Evolutionary conservation across 305 asterid species (phyloP).

Genomic region (Plantago coronopus): DNA sequence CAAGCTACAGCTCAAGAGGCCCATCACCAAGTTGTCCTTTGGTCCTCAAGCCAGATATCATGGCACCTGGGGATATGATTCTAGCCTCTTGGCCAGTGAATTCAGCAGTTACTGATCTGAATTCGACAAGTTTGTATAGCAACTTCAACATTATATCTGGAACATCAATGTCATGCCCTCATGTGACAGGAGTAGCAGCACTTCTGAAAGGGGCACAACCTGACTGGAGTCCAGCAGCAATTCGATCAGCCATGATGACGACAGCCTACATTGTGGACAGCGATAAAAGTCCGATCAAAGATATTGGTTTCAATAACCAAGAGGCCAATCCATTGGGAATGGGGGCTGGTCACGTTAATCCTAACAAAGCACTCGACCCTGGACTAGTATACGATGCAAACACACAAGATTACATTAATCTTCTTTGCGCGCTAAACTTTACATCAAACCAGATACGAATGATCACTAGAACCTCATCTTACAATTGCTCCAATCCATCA

Average conservation of each 20-base stretch:
- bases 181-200: slow-evolving; percentile 72
- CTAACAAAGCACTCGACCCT: slow-evolving; percentile 66
- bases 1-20: slow-evolving; percentile 78
- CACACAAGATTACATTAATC: slow-evolving; percentile 44
- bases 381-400: slow-evolving; percentile 63
- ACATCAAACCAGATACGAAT: slow-evolving; percentile 44
- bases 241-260: slow-evolving; percentile 91
- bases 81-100: slow-evolving; percentile 66
- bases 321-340: slow-evolving; percentile 65
- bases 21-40: slow-evolving; percentile 61
- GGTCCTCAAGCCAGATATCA: slow-evolving; percentile 68
- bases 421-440: slow-evolving; percentile 57
- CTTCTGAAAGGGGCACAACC: slow-evolving; percentile 58
- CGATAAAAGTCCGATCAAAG: slow-evolving; percentile 41
- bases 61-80: slow-evolving; percentile 70
- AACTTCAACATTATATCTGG: slow-evolving; percentile 68
- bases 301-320: slow-evolving; percentile 30
- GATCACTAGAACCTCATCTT: slow-evolving; percentile 40
- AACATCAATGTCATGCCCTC: slow-evolving; percentile 88
- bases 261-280: slow-evolving; percentile 49
- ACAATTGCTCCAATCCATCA: slow-evolving; percentile 54
- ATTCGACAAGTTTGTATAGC: slow-evolving; percentile 35
- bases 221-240: slow-evolving; percentile 73
- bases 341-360: slow-evolving; percentile 79
- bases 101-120: slow-evolving; percentile 22